Conservation (phyloP, 2,329 filamentous ascomycete genomes). For the Claviceps digitariae region DNA sequence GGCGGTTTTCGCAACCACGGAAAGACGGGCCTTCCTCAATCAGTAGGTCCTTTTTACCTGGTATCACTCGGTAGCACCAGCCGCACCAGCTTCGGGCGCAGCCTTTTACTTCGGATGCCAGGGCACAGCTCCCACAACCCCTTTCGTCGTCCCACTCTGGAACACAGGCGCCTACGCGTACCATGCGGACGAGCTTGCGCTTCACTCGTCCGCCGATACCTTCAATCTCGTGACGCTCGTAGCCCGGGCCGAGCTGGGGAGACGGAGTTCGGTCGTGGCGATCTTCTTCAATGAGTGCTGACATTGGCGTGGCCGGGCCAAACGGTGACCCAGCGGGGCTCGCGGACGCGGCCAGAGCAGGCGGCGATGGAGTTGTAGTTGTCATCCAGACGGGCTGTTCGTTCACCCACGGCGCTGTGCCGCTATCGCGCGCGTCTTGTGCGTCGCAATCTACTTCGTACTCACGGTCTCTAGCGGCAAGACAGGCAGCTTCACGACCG, state of each 20-base stretch:
- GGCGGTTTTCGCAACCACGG: conserved; percentile 2
- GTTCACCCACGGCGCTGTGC: conserved; percentile 9
- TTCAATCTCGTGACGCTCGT: conserved; percentile 77
- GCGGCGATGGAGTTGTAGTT: conserved; percentile 9
- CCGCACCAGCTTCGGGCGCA: conserved; percentile 72
- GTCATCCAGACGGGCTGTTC: conserved; percentile 10
- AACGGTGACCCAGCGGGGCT: conserved; percentile 7
- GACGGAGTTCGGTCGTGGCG: conserved; percentile 29
- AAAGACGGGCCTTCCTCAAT: conserved; percentile 13
- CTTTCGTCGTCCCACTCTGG: conserved; percentile 75
- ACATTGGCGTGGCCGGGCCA: conserved; percentile 11
- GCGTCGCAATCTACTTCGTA: conserved; percentile 77
- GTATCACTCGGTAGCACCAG: conserved; percentile 73
- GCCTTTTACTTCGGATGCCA: conserved; percentile 58
- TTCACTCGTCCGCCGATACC: conserved; percentile 82
- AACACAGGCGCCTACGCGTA: conserved; percentile 71
- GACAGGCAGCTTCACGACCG: conserved; percentile 61
- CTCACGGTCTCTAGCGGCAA: conserved; percentile 64
- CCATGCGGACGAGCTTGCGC: conserved; percentile 72
- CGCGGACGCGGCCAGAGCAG: conserved; percentile 7
- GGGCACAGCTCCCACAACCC: conserved; percentile 42
- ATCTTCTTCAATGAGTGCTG: conserved; percentile 17
- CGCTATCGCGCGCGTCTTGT: conserved; percentile 48
- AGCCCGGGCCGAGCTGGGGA: conserved; percentile 52
- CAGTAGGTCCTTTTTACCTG: conserved; percentile 33